These are phyloP conservation scores for Torulaspora globosa DNA, from an alignment of 1,139 yeast genomes.

Conservation along the genomic window DNA sequence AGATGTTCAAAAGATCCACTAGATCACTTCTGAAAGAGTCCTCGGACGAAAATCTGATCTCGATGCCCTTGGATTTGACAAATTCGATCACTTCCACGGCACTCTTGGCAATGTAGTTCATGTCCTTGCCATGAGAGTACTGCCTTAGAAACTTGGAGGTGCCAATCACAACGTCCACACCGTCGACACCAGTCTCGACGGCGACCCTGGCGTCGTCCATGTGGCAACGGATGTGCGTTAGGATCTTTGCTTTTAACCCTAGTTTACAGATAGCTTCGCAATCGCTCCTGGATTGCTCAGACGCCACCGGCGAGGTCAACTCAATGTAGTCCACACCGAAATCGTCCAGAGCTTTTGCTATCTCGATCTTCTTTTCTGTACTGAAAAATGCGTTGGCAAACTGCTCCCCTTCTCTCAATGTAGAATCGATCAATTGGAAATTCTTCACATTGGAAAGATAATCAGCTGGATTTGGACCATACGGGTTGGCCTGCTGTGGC, in stretches of 20 bases:
- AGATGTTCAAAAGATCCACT: slow-evolving; percentile 90
- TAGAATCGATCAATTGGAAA: slow-evolving; percentile 91
- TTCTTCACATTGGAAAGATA: slow-evolving; percentile 82
- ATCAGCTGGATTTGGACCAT: slow-evolving; percentile 94
- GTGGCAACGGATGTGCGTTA: slow-evolving; percentile 91
- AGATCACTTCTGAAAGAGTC: slow-evolving; percentile 97
- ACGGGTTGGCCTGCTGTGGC: slow-evolving; percentile 55
- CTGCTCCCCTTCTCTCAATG: slow-evolving; percentile 97
- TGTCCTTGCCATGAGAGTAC: slow-evolving; percentile 96
- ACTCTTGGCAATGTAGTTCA: slow-evolving; percentile 94
- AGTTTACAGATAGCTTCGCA: slow-evolving; percentile 98
- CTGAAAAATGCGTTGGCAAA: slow-evolving; percentile 95
- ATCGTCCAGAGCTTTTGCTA: slow-evolving; percentile 95
- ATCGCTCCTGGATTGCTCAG: slow-evolving; percentile 87
- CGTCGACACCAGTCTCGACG: slow-evolving; percentile 97
- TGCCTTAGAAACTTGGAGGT: slow-evolving; percentile 94
- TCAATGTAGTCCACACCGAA: slow-evolving; percentile 98
- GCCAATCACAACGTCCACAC: slow-evolving; percentile 98
- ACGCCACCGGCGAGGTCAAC: slow-evolving; percentile 95
- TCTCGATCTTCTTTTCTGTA: slow-evolving; percentile 94
- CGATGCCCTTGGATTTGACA: slow-evolving; percentile 95
- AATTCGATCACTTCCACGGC: slow-evolving; percentile 97
- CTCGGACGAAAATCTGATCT: slow-evolving; percentile 94
- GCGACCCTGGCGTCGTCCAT: slow-evolving; percentile 98
- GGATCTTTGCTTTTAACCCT: slow-evolving; percentile 90